A percentile compares a stretch with the other conserved stretches of the same genome.
These are phyloP conservation scores for Penicillium sp. DNA, from an alignment of 2,329 filamentous ascomycete genomes.

Conservation along the genomic window DNA sequence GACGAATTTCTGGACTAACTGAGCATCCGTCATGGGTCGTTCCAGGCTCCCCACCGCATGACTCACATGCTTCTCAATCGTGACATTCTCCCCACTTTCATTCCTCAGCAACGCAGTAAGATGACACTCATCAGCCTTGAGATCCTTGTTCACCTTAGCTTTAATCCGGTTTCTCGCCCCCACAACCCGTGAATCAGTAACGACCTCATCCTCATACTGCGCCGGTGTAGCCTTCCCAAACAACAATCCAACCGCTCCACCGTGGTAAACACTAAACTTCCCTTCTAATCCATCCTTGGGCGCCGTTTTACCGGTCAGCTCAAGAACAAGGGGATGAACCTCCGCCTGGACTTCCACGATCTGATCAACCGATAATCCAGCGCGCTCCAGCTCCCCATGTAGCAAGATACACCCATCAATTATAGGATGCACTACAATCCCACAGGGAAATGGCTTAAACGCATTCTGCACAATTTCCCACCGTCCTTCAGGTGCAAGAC, in stretches of 20 bases:
- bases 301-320: slow-evolving; percentile 53
- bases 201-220: slow-evolving; percentile 52
- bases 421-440: slow-evolving; percentile 57
- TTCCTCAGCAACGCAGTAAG: slow-evolving; percentile 37
- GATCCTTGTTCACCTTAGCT: slow-evolving; percentile 41
- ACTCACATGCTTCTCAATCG: slow-evolving; percentile 47
- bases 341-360: slow-evolving; percentile 44
- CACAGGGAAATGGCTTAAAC: slow-evolving; percentile 60
- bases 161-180: slow-evolving; percentile 47
- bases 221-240: slow-evolving; percentile 53
- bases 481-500: slow-evolving; percentile 28
- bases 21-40: slow-evolving; percentile 48
- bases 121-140: slow-evolving; percentile 46
- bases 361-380: slow-evolving; percentile 30
- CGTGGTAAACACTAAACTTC: slow-evolving; percentile 59
- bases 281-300: slow-evolving; percentile 53
- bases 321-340: slow-evolving; percentile 55
- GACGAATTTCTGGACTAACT: slow-evolving; percentile 52
- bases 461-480: slow-evolving; percentile 57
- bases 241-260: slow-evolving; percentile 52
- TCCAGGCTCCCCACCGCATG: slow-evolving; percentile 54
- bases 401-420: slow-evolving; percentile 55
- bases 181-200: slow-evolving; percentile 44
- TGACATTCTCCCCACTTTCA: slow-evolving; percentile 29
- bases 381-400: slow-evolving; percentile 37